These are phyloP conservation scores for Aureobasidium melanogenum DNA, from an alignment of 2,329 filamentous ascomycete species.

Conservation along the genomic window DNA sequence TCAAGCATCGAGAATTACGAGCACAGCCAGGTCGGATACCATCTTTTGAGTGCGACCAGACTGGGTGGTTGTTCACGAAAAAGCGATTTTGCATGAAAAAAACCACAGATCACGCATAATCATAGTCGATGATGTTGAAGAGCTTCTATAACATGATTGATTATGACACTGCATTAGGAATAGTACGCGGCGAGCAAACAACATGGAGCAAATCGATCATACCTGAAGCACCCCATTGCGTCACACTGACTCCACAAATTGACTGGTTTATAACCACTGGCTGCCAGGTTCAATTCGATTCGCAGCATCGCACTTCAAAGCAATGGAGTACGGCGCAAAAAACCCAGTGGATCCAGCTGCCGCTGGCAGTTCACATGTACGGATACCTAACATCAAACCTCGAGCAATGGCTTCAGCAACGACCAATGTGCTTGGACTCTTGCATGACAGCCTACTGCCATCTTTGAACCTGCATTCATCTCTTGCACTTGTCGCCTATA, in stretches of 20 bases:
- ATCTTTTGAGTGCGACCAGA: no score
- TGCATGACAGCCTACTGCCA: conserved; percentile 46
- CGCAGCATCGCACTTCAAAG: neutral
- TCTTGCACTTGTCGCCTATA: conserved; percentile 44
- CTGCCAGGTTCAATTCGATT: neutral
- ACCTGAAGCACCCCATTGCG: neutral
- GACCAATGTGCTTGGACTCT: conserved; percentile 22
- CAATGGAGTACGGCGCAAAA: neutral
- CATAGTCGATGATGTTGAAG: no score
- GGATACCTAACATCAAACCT: neutral
- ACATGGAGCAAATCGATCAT: neutral
- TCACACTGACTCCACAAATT: neutral
- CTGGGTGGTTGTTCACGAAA: no score
- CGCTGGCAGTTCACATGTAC: neutral
- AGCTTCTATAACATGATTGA: no score
- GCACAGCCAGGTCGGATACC: no score
- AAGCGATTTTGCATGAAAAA: no score
- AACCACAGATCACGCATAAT: no score
- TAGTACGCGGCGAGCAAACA: neutral
- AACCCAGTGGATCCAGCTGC: neutral
- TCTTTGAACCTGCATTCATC: conserved; percentile 46
- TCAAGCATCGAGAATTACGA: no score
- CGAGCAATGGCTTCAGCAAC: conserved; percentile 16
- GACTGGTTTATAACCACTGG: neutral
- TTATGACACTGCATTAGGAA: neutral